Evolutionary conservation across 257 asterid species (phyloP).

Genomic region (Schizonepeta tenuifolia): DNA sequence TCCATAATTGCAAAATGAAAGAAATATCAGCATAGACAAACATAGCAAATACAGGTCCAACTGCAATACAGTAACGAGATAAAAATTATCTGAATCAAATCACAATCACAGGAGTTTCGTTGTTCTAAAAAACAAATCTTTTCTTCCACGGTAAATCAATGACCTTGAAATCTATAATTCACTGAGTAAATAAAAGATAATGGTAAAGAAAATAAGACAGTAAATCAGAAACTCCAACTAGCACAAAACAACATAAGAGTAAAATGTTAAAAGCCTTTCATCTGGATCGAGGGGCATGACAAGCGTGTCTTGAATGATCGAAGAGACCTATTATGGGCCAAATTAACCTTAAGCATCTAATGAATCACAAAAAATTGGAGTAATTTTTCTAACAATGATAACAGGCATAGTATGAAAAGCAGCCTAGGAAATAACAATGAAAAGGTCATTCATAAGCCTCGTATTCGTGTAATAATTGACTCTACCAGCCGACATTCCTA

Average conservation of each 20-base stretch:
- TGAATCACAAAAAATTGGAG: background rate
- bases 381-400: background rate
- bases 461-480: slow-evolving; percentile 1
- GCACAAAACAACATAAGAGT: background rate
- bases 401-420: background rate
- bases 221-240: slow-evolving; percentile 14
- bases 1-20: background rate
- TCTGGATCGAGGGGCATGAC: background rate
- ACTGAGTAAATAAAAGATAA: slow-evolving; percentile 28
- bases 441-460: slow-evolving; percentile 3
- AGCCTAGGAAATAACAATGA: background rate
- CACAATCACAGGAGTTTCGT: too few relatives aligned
- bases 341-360: slow-evolving; percentile 15
- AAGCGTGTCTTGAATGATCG: background rate
- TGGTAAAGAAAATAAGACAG: slow-evolving; percentile 16
- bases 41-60: background rate
- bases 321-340: background rate
- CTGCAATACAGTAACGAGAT: slow-evolving; percentile 7
- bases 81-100: slow-evolving; percentile 2
- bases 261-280: background rate
- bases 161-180: slow-evolving; percentile 48
- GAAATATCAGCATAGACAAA: slow-evolving; percentile 11
- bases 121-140: too few relatives aligned
- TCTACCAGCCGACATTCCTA: background rate
- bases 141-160: slow-evolving; percentile 38